Conservation (phyloP, 176 grass and related monocot species). For the Dactylis glomerata region DNA sequence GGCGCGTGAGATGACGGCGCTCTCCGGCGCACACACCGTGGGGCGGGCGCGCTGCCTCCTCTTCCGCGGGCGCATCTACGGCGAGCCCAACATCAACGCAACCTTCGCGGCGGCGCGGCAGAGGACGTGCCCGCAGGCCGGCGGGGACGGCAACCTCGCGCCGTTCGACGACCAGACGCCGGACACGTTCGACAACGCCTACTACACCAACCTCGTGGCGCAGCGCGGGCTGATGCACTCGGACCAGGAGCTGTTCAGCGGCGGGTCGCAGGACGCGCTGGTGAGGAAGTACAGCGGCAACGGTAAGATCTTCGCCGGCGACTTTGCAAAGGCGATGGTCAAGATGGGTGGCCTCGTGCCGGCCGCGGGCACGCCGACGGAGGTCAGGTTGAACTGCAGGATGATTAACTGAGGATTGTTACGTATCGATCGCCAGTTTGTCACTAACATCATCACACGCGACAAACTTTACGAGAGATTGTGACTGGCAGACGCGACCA, state of each 20-base stretch:
- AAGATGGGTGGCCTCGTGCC: slow-evolving; percentile 60
- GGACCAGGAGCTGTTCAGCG: slow-evolving; percentile 77
- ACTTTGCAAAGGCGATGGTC: slow-evolving; percentile 64
- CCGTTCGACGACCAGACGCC: slow-evolving; percentile 50
- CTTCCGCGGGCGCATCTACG: slow-evolving; percentile 62
- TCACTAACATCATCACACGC: too few relatives aligned
- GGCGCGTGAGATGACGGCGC: slow-evolving; percentile 48
- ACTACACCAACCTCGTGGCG: slow-evolving; percentile 43
- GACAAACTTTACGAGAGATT: too few relatives aligned
- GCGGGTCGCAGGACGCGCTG: slow-evolving; percentile 42
- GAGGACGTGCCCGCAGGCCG: slow-evolving; percentile 34
- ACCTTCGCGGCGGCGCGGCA: slow-evolving; percentile 35
- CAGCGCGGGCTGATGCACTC: slow-evolving; percentile 50
- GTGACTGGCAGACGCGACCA: too few relatives aligned
- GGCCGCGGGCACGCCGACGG: slow-evolving; percentile 35
- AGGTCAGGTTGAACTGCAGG: slow-evolving; percentile 68
- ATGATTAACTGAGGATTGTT: slow-evolving; percentile 37
- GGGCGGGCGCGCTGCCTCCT: slow-evolving; percentile 47
- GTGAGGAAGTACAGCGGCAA: slow-evolving; percentile 54
- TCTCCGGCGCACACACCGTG: slow-evolving; percentile 73
- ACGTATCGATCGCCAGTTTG: neutral
- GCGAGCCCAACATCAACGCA: slow-evolving; percentile 49
- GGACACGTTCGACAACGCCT: slow-evolving; percentile 43
- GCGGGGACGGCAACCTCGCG: slow-evolving; percentile 39
- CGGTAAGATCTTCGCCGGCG: slow-evolving; percentile 28